Evolutionary conservation across 352 stramenopile species (phyloP).

Genomic region (Globisporangium parvum): DNA sequence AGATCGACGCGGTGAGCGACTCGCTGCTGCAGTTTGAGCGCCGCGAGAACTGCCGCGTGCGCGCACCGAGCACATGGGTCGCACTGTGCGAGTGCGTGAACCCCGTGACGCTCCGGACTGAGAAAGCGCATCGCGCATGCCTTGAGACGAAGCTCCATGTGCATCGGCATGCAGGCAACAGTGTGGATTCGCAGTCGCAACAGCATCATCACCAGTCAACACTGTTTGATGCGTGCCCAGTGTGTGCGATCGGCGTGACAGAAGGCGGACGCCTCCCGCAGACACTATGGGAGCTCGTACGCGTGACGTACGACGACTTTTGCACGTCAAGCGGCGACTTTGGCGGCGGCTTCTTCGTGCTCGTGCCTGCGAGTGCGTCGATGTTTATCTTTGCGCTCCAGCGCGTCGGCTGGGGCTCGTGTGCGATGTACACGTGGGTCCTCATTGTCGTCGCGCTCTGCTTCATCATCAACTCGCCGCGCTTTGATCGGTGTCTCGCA

Average conservation of each 20-base stretch:
- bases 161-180: background rate
- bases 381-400: slow-evolving; percentile 25
- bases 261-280: slow-evolving; percentile 18
- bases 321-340: slow-evolving; percentile 22
- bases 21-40: slow-evolving; percentile 22
- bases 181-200: background rate
- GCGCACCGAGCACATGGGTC: slow-evolving; percentile 38
- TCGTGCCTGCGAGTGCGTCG: slow-evolving; percentile 30
- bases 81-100: slow-evolving; percentile 33
- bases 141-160: slow-evolving; percentile 12
- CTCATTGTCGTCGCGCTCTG: slow-evolving; percentile 28
- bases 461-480: slow-evolving; percentile 37
- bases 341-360: slow-evolving; percentile 33
- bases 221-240: slow-evolving; percentile 1
- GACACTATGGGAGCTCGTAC: slow-evolving; percentile 21
- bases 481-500: slow-evolving; percentile 28
- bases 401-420: slow-evolving; percentile 27
- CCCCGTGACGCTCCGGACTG: slow-evolving; percentile 14
- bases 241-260: slow-evolving; percentile 12
- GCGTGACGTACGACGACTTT: slow-evolving; percentile 30
- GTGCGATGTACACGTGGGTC: slow-evolving; percentile 32
- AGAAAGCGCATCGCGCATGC: slow-evolving; percentile 30
- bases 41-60: slow-evolving; percentile 18
- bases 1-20: slow-evolving; percentile 24
- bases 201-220: background rate